A percentile compares a stretch with the other conserved stretches of the same genome.
phyloP scores from a whole-genome alignment of 2,329 filamentous ascomycete genomes.

The Esteya vermicola region DNA sequence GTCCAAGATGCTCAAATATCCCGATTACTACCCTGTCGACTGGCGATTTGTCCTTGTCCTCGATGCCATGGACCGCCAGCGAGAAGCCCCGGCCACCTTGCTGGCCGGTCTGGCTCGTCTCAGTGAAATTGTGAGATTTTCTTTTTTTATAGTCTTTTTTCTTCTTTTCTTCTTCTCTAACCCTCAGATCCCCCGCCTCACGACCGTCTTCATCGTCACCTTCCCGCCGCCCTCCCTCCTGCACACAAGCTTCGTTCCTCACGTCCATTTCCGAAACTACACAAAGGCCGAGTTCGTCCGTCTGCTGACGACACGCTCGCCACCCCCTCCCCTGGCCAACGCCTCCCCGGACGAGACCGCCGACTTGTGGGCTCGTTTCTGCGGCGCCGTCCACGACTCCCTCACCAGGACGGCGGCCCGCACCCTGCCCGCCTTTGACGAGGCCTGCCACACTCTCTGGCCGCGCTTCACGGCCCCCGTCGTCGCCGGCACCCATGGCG shows the following conservation, averaged over 20 bases:
- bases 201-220: constrained; percentile 62
- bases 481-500: constrained; percentile 53
- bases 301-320: constrained; percentile 54
- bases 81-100: constrained; percentile 65
- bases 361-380: constrained; percentile 70
- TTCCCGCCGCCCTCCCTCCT: constrained; percentile 56
- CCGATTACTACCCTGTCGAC: constrained; percentile 16
- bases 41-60: constrained; percentile 69
- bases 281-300: constrained; percentile 63
- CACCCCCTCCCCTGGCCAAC: constrained; percentile 30
- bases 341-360: constrained; percentile 38
- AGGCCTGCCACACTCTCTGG: constrained; percentile 66
- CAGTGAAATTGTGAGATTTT: constrained; percentile 55
- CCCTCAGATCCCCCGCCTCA: constrained; percentile 62
- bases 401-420: constrained; percentile 67
- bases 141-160: not conserved
- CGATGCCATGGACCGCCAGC: constrained; percentile 74
- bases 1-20: constrained; percentile 42
- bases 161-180: constrained; percentile 7
- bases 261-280: constrained; percentile 76
- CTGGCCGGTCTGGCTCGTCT: constrained; percentile 69
- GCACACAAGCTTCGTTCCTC: constrained; percentile 54
- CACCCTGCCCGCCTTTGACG: constrained; percentile 59
- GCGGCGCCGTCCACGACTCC: constrained; percentile 74
- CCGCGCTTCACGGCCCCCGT: constrained; percentile 71